Percentiles rank a stretch among this genome's conserved stretches.
Conservation (phyloP, 163 green algal species). For the Coccomyxa subellipsoidea region DNA sequence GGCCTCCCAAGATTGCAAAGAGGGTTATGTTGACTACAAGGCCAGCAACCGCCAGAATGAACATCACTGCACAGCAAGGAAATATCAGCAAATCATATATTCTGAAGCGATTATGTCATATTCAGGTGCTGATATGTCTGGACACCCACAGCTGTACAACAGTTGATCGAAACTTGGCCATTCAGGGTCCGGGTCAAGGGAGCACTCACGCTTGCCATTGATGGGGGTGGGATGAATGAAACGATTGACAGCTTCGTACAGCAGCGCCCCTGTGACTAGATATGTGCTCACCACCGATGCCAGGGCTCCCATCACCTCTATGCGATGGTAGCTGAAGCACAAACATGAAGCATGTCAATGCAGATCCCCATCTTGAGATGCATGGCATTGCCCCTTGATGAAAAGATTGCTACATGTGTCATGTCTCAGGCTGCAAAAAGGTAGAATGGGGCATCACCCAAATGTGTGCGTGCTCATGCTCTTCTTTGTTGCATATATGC, state of each 20-base stretch:
- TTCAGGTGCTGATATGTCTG: no score
- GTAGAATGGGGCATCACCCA: constrained; percentile 31
- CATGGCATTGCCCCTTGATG: neutral
- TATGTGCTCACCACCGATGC: constrained; percentile 81
- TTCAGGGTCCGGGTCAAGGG: neutral
- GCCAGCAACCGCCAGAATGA: constrained; percentile 73
- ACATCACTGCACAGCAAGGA: constrained; percentile 75
- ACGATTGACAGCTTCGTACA: constrained; percentile 84
- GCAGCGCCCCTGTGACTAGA: constrained; percentile 81
- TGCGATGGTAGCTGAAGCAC: constrained; percentile 72
- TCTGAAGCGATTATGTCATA: no score
- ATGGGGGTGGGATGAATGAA: constrained; percentile 66
- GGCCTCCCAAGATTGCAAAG: constrained; percentile 65
- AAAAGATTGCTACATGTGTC: no score
- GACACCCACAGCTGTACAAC: no score
- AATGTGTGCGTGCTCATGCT: constrained; percentile 65
- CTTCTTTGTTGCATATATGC: constrained; percentile 56
- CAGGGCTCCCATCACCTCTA: constrained; percentile 77
- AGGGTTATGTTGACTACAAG: constrained; percentile 86
- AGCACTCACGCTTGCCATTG: constrained; percentile 61
- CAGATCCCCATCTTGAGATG: no score
- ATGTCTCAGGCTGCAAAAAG: neutral
- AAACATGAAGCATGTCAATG: no score
- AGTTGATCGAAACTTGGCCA: no score
- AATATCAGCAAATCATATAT: neutral